Evolutionary conservation across 2,329 filamentous ascomycete genomes (phyloP).

Genomic region (Eurotiales sp.): DNA sequence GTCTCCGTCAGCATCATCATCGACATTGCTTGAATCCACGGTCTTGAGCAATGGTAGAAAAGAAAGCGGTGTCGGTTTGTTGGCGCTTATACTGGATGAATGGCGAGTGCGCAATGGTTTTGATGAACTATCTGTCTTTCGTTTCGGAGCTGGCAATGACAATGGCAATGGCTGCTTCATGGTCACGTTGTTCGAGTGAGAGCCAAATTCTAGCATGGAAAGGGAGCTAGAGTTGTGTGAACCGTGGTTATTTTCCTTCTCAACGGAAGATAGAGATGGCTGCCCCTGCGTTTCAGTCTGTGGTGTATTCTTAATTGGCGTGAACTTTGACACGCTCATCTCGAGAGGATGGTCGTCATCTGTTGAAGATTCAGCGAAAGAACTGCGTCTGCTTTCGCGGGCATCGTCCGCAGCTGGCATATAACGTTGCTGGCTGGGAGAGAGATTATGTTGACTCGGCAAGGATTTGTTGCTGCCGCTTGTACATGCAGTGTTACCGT

Average conservation of each 20-base stretch:
- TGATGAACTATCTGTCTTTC: background rate
- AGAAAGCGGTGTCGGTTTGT: background rate
- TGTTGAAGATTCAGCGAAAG: slow-evolving; percentile 60
- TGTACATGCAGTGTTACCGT: background rate
- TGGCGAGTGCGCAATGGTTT: background rate
- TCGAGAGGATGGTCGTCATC: slow-evolving; percentile 81
- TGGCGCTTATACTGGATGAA: slow-evolving; percentile 21
- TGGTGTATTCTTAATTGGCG: slow-evolving; percentile 17
- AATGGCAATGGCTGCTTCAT: background rate
- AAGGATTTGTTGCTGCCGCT: slow-evolving; percentile 20
- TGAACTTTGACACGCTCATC: slow-evolving; percentile 58
- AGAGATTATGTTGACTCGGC: background rate
- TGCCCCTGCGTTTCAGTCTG: too few species aligned
- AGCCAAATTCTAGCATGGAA: background rate
- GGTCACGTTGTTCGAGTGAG: background rate
- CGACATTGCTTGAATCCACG: slow-evolving; percentile 3
- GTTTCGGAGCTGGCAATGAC: background rate
- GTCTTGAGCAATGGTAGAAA: background rate
- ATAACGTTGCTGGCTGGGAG: too few species aligned
- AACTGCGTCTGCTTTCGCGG: slow-evolving; percentile 43
- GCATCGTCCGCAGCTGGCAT: background rate
- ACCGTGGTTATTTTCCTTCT: background rate
- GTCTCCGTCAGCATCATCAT: background rate
- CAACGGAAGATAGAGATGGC: background rate
- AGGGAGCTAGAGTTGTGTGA: too few species aligned